Conservation (phyloP, 257 asterid species). For the Solanum bukasovii region DNA sequence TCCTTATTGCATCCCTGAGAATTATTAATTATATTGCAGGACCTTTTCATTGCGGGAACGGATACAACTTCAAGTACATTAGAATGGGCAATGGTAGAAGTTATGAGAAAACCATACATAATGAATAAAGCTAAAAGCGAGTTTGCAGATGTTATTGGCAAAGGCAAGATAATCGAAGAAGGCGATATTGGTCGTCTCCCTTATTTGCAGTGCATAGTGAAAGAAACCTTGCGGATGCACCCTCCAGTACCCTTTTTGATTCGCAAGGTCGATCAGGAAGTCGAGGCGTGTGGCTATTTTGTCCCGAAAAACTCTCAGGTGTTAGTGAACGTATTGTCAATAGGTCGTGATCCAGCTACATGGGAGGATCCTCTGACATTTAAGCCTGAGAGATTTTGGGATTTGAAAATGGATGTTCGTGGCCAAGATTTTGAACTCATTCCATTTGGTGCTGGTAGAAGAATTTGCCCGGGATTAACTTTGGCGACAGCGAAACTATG, state of each 20-base stretch:
- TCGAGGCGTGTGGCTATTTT: conserved; percentile 31
- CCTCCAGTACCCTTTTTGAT: conserved; percentile 66
- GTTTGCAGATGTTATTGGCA: conserved; percentile 39
- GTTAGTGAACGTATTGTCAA: conserved; percentile 50
- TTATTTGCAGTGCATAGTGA: conserved; percentile 40
- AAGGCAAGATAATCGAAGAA: conserved; percentile 38
- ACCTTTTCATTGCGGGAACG: conserved; percentile 53
- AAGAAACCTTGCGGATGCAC: conserved; percentile 58
- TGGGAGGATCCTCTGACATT: conserved; percentile 51
- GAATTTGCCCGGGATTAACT: conserved; percentile 48
- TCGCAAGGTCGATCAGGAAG: conserved; percentile 41
- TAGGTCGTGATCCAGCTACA: conserved; percentile 42
- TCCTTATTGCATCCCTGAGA: background rate
- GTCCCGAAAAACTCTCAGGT: conserved; percentile 48
- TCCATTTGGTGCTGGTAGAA: background rate
- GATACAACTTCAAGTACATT: conserved; percentile 60
- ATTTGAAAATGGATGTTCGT: conserved; percentile 30
- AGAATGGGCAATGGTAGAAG: conserved; percentile 82
- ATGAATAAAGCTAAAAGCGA: conserved; percentile 45
- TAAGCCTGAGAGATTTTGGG: conserved; percentile 56
- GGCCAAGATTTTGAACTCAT: conserved; percentile 53
- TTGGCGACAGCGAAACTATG: conserved; percentile 13
- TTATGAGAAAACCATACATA: conserved; percentile 35
- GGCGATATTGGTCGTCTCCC: conserved; percentile 37
- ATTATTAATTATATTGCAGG: conserved; percentile 21